phyloP scores from a whole-genome alignment of 176 grass and related monocot species.

The Tillandsia leiboldiana region DNA sequence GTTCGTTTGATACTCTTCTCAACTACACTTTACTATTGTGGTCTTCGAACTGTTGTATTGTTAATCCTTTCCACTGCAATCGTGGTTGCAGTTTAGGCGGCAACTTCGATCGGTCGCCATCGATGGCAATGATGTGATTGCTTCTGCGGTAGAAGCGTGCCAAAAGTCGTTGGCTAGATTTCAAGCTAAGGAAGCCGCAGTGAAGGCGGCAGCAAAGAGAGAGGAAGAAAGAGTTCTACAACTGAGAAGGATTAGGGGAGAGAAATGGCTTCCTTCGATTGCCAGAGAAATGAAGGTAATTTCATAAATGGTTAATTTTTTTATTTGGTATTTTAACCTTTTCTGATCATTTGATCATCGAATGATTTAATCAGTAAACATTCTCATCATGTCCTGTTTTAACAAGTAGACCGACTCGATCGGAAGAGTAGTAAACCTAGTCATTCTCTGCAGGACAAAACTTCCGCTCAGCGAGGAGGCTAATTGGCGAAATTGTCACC shows the following conservation, averaged over 20 bases:
- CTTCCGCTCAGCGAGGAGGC: too few species aligned
- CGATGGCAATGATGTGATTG: slow-evolving; percentile 56
- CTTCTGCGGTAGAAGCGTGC: slow-evolving; percentile 48
- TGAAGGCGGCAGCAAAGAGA: slow-evolving; percentile 52
- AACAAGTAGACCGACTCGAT: too few species aligned
- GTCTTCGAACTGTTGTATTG: background rate
- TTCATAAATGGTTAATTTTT: background rate
- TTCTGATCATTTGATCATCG: too few species aligned
- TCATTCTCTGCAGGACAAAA: too few species aligned
- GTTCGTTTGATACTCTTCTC: background rate
- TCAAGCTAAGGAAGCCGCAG: slow-evolving; percentile 62
- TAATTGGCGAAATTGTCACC: too few species aligned
- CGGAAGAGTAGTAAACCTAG: too few species aligned
- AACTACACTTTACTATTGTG: background rate
- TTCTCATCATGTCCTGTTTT: too few species aligned
- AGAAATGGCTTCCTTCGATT: slow-evolving; percentile 98
- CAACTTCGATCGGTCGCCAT: slow-evolving; percentile 59
- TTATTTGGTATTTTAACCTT: too few species aligned
- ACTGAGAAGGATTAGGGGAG: slow-evolving; percentile 77
- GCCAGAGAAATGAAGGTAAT: slow-evolving; percentile 66
- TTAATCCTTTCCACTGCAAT: background rate
- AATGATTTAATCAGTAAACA: too few species aligned
- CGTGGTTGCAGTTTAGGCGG: slow-evolving; percentile 59
- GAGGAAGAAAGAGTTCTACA: slow-evolving; percentile 73
- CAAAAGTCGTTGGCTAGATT: slow-evolving; percentile 53